A percentile compares a stretch with the other conserved stretches of the same genome.
These are phyloP conservation scores for Neofusicoccum sp. DNA, from an alignment of 2,329 filamentous ascomycete genomes.

Conservation along the genomic window DNA sequence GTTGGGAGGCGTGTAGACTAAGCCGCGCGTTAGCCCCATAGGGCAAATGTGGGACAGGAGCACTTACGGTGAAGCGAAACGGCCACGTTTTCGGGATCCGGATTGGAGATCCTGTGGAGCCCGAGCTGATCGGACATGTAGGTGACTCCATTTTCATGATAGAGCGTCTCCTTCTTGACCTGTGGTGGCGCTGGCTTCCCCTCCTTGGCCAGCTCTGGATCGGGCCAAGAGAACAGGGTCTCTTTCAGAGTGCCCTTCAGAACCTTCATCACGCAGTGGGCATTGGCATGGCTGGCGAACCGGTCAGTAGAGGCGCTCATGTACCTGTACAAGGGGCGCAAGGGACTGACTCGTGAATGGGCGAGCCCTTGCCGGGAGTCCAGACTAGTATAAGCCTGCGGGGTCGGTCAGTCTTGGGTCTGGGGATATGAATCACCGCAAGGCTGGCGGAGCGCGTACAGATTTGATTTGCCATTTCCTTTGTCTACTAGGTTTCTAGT, in stretches of 20 bases:
- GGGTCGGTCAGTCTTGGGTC: constrained; percentile 23
- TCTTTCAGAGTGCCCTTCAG: constrained; percentile 76
- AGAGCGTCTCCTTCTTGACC: constrained; percentile 65
- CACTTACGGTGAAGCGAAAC: constrained; percentile 74
- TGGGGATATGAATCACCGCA: constrained; percentile 2
- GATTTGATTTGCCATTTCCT: constrained; percentile 77
- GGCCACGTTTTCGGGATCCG: constrained; percentile 67
- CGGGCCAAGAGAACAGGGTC: constrained; percentile 75
- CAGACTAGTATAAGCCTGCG: constrained; percentile 79
- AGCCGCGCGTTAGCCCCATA: constrained; percentile 6
- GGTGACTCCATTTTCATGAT: constrained; percentile 70
- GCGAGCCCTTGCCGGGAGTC: constrained; percentile 78
- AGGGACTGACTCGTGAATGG: constrained; percentile 68
- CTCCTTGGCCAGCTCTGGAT: constrained; percentile 44
- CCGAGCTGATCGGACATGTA: constrained; percentile 92
- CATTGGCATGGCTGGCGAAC: constrained; percentile 54
- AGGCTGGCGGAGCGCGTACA: constrained; percentile 40
- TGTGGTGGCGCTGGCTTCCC: constrained; percentile 54
- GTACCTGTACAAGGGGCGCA: constrained; percentile 2
- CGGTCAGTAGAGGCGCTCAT: not conserved
- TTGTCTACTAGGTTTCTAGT: constrained; percentile 88
- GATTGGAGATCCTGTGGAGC: constrained; percentile 78
- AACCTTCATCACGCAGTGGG: constrained; percentile 90
- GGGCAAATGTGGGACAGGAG: not conserved
- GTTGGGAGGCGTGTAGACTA: constrained; percentile 83